Percentiles rank a stretch among this genome's conserved stretches.
phyloP scores from a whole-genome alignment of 805 yeast genomes.

The Isabelozyma rhagii region DNA sequence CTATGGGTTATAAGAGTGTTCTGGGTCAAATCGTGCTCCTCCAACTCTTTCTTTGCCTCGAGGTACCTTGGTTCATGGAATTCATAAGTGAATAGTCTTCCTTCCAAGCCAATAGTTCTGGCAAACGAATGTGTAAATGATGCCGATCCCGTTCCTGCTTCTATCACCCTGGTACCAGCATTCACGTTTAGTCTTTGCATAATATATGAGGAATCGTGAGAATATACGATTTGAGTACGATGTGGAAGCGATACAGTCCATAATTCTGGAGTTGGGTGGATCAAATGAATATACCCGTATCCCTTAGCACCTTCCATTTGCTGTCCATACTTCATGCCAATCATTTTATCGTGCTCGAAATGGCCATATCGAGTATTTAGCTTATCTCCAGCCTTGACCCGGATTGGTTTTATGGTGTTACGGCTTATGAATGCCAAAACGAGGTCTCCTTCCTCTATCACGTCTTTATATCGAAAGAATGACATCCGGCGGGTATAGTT shows the following conservation, averaged over 20 bases:
- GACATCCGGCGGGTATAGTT: constrained; percentile 26
- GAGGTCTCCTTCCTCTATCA: constrained; percentile 81
- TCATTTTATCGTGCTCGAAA: constrained; percentile 80
- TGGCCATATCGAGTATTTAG: constrained; percentile 88
- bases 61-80: constrained; percentile 81
- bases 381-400: constrained; percentile 53
- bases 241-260: constrained; percentile 98
- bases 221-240: constrained; percentile 94
- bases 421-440: constrained; percentile 85
- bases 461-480: constrained; percentile 58
- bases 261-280: constrained; percentile 91
- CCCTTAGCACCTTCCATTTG: constrained; percentile 78
- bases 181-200: constrained; percentile 74
- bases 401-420: constrained; percentile 72
- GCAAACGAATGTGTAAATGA: constrained; percentile 92
- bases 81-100: constrained; percentile 79
- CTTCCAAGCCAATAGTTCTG: constrained; percentile 62
- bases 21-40: constrained; percentile 59
- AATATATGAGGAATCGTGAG: constrained; percentile 91
- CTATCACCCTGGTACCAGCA: constrained; percentile 78
- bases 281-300: constrained; percentile 78
- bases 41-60: constrained; percentile 78
- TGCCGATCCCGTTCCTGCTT: constrained; percentile 98
- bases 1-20: constrained; percentile 77
- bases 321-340: constrained; percentile 77